Percentiles rank a stretch among this genome's conserved stretches.
Conservation (phyloP, 768 basidiomycete species). For the Auriscalpium vulgare region DNA sequence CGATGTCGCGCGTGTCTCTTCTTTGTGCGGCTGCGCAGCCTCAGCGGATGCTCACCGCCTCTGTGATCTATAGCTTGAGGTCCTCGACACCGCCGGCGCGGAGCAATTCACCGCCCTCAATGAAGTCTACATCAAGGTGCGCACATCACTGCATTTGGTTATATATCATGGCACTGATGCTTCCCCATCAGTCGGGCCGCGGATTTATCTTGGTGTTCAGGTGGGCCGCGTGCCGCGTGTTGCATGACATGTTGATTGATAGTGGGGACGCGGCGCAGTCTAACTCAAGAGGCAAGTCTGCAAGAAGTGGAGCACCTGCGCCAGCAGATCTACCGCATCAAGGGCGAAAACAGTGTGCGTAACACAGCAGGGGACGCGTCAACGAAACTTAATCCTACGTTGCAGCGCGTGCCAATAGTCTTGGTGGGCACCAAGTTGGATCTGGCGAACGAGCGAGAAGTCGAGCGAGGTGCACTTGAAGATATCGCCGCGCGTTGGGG, state of each 20-base stretch:
- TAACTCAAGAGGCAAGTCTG: constrained; percentile 76
- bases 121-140: constrained; percentile 75
- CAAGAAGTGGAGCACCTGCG: constrained; percentile 74
- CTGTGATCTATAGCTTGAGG: constrained; percentile 52
- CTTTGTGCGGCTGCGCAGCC: background rate
- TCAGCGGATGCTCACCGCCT: background rate
- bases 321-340: constrained; percentile 75
- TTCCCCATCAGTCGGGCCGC: constrained; percentile 42
- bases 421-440: constrained; percentile 85
- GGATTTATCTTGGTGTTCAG: constrained; percentile 84
- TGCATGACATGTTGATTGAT: too few relatives aligned
- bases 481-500: constrained; percentile 57
- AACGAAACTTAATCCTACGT: background rate
- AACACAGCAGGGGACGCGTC: too few relatives aligned
- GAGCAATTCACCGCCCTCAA: constrained; percentile 79
- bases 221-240: constrained; percentile 23
- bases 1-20: too few relatives aligned
- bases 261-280: constrained; percentile 29
- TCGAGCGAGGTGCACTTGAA: constrained; percentile 56
- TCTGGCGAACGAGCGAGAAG: constrained; percentile 73
- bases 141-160: constrained; percentile 2
- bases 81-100: constrained; percentile 79
- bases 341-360: constrained; percentile 57
- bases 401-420: constrained; percentile 66
- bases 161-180: constrained; percentile 4